These are phyloP conservation scores for Phytophthora pseudosyringae DNA, from an alignment of 352 stramenopile species.

Conservation along the genomic window DNA sequence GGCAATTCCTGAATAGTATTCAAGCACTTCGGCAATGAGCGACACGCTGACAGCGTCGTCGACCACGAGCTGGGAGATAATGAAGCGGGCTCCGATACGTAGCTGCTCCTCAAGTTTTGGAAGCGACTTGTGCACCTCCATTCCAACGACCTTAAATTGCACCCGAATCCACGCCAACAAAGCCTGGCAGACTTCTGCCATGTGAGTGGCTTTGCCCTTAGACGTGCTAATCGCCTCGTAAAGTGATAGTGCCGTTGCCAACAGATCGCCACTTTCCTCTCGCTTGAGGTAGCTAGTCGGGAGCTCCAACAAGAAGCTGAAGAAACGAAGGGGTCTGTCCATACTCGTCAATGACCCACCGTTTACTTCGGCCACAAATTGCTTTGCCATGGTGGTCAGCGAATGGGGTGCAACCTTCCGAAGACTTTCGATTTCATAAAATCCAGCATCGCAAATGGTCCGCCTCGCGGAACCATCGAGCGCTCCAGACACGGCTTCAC, in stretches of 20 bases:
- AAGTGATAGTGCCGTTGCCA: conserved; percentile 28
- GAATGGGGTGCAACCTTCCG: conserved; percentile 46
- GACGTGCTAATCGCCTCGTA: conserved; percentile 26
- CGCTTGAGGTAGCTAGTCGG: conserved; percentile 44
- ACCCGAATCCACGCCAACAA: conserved; percentile 38
- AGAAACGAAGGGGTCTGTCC: conserved; percentile 28
- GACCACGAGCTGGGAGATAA: conserved; percentile 31
- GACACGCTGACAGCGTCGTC: conserved; percentile 21
- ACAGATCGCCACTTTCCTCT: conserved; percentile 31
- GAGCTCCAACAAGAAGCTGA: conserved; percentile 40
- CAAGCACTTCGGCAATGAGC: conserved; percentile 40
- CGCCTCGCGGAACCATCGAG: conserved; percentile 39
- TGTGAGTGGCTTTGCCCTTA: background rate
- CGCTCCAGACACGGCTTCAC: conserved; percentile 22
- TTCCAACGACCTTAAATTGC: conserved; percentile 33
- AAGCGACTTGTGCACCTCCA: conserved; percentile 20
- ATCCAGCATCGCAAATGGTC: conserved; percentile 73
- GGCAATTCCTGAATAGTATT: conserved; percentile 37
- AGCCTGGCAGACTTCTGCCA: conserved; percentile 20
- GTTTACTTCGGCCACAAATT: conserved; percentile 31
- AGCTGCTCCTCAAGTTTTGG: conserved; percentile 22
- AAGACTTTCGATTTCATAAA: conserved; percentile 81
- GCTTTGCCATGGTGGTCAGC: conserved; percentile 34
- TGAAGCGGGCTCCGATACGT: conserved; percentile 22
- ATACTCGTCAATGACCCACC: conserved; percentile 9